Evolutionary conservation across 208 protist species (phyloP), one percentile per base, ranked within the genome.

Genomic region (Tetramitus jugosus): DNA sequence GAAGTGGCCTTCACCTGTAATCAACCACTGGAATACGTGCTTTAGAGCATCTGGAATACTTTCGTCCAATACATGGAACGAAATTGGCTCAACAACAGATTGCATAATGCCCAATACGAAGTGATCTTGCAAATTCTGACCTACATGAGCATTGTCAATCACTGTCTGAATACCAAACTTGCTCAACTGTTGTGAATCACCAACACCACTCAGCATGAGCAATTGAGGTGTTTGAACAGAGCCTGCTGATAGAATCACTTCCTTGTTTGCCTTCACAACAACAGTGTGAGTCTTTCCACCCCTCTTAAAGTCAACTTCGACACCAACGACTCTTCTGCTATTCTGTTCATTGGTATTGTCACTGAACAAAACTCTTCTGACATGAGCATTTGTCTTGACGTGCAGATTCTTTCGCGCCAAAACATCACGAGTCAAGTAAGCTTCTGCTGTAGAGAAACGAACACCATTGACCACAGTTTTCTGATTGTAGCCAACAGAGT

Each of bases 51-150:
- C 8, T n/a, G n/a, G n/a, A n/a, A 31, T 26, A 4, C 53, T 60
- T 60, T 8, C 23, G 17, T 60, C 31, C 31, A 3, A 60, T 4
- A 33, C 17, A n/a, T 33, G 7, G 3, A 29, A 33, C 60, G 10
- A 45, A 26, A 49, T 68, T 31, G 10, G n/a, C 13, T 49, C 33
- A 37, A 64, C 40, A 67, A 31, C 23, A 60, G 35, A 2, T 49
- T 46, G 29, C 80, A n/a, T n/a, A n/a, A n/a, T n/a, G 3, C 49
- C 23, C n/a, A 13, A 26, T 8, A 23, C 20, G 2, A 2, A 33
- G 39, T 89, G 86, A 49, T 90, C 87, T 56, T 87, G 80, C 39
- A 90, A 78, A 83, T 90, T 86, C 33, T 79, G 37, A 26, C 87
- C 87, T 13, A 90, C 87, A 64, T 76, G 75, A 4, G 45, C 49